phyloP scores from a whole-genome alignment of 495 filamentous ascomycete species.

The Hypoxylon lienhwacheense region DNA sequence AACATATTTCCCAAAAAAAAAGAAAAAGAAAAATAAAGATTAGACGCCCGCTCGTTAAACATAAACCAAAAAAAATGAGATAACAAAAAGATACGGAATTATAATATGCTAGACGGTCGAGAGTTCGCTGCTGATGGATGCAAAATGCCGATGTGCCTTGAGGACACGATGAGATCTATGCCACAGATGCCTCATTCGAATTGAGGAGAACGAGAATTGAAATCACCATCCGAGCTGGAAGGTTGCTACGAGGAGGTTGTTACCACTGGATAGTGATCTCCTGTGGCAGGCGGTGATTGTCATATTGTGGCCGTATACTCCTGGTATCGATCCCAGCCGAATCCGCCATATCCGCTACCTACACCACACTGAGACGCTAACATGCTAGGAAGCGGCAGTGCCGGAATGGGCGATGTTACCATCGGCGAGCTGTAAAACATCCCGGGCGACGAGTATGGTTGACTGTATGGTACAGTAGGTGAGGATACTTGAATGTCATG shows the following conservation, averaged over 20 bases:
- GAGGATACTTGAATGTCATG: conserved; percentile 68
- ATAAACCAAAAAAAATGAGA: conserved; percentile 32
- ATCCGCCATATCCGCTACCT: conserved; percentile 70
- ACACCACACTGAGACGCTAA: conserved; percentile 82
- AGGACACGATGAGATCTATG: conserved; percentile 35
- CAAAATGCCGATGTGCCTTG: conserved; percentile 47
- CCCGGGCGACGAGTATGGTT: conserved; percentile 71
- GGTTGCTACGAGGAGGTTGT: conserved; percentile 42
- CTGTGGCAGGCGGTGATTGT: conserved; percentile 54
- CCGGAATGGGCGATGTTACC: conserved; percentile 69
- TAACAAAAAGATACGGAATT: conserved; percentile 27
- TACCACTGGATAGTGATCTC: conserved; percentile 44
- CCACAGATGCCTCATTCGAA: conserved; percentile 28
- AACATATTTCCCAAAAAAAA: conserved; percentile 38
- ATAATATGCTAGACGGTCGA: conserved; percentile 36
- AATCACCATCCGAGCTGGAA: conserved; percentile 21
- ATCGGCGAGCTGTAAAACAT: conserved; percentile 63
- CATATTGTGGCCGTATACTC: conserved; percentile 66
- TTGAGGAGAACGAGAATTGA: conserved; percentile 20
- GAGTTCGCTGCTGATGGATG: conserved; percentile 45
- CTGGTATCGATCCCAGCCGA: conserved; percentile 75
- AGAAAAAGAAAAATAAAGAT: too few species aligned
- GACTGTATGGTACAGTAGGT: conserved; percentile 77
- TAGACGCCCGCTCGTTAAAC: conserved; percentile 48
- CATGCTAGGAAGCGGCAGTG: conserved; percentile 87